These are phyloP conservation scores for Parsonsia alboflavescens DNA, from an alignment of 257 asterid genomes.

Conservation along the genomic window DNA sequence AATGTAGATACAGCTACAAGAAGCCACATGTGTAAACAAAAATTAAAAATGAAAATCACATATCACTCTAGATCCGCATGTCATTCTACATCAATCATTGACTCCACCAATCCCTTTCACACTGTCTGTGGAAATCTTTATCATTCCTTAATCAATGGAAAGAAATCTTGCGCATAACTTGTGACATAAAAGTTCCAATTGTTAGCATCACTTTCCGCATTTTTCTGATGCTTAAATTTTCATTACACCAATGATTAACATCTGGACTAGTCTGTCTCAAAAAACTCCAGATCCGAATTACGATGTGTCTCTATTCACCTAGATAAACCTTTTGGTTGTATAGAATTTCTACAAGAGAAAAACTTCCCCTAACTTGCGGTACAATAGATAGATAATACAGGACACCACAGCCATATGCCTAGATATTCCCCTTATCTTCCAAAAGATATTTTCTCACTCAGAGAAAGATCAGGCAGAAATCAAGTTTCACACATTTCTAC, in stretches of 20 bases:
- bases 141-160: not conserved
- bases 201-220: not conserved
- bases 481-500: not conserved
- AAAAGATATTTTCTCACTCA: not conserved
- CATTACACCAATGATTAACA: not conserved
- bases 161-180: not conserved
- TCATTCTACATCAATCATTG: slow-evolving; percentile 7
- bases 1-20: not conserved
- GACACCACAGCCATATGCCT: slow-evolving; percentile 2
- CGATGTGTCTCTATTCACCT: not conserved
- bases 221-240: slow-evolving; percentile 1
- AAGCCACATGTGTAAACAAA: not conserved
- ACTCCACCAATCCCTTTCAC: not conserved
- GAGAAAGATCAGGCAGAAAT: not conserved
- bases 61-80: not conserved
- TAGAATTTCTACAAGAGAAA: not conserved
- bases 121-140: not conserved
- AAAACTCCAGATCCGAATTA: not conserved
- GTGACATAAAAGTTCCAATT: not conserved
- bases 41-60: not conserved
- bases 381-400: not conserved
- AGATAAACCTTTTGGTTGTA: not conserved
- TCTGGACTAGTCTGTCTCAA: not conserved
- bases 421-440: not conserved
- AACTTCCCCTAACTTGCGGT: not conserved